Evolutionary conservation across 1,284 basidiomycete species (phyloP).

Genomic region (Hypsizygus ulmarius): DNA sequence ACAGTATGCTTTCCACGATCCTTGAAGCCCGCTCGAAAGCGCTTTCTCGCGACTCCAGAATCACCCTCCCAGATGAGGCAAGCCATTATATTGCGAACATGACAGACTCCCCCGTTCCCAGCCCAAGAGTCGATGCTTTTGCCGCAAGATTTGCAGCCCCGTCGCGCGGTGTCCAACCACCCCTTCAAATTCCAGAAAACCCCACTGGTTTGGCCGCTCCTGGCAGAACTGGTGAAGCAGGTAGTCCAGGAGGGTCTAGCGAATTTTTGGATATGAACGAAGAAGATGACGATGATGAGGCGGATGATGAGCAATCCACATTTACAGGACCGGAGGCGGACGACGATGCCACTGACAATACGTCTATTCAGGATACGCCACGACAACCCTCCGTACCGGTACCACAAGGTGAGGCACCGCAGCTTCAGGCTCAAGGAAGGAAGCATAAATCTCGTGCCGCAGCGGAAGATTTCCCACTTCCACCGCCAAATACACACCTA

Average conservation of each 20-base stretch:
- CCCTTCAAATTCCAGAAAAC: constrained; percentile 10
- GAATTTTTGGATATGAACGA: constrained; percentile 68
- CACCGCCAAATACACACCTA: constrained; percentile 32
- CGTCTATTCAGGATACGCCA: constrained; percentile 13
- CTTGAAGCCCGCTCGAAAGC: constrained; percentile 23
- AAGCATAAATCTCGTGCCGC: constrained; percentile 31
- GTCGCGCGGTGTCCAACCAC: constrained; percentile 19
- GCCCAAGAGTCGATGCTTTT: constrained; percentile 43
- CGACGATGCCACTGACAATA: constrained; percentile 13
- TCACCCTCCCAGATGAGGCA: constrained; percentile 72
- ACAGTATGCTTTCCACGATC: constrained; percentile 25
- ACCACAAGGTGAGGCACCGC: constrained; percentile 6
- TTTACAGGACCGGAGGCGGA: constrained; percentile 30
- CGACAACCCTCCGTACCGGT: constrained; percentile 20
- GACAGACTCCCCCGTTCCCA: constrained; percentile 59
- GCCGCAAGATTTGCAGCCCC: constrained; percentile 19
- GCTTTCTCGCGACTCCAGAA: constrained; percentile 54
- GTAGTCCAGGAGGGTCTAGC: constrained; percentile 28
- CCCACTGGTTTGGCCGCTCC: constrained; percentile 1
- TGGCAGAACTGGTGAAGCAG: constrained; percentile 7
- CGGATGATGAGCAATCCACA: constrained; percentile 37
- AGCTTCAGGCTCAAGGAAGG: constrained; percentile 12
- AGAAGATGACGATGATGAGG: constrained; percentile 39
- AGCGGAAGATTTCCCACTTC: constrained; percentile 42
- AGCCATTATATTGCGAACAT: constrained; percentile 66